Conservation (phyloP, 192 early-diverging fungal species). For the Podila epicladia region DNA sequence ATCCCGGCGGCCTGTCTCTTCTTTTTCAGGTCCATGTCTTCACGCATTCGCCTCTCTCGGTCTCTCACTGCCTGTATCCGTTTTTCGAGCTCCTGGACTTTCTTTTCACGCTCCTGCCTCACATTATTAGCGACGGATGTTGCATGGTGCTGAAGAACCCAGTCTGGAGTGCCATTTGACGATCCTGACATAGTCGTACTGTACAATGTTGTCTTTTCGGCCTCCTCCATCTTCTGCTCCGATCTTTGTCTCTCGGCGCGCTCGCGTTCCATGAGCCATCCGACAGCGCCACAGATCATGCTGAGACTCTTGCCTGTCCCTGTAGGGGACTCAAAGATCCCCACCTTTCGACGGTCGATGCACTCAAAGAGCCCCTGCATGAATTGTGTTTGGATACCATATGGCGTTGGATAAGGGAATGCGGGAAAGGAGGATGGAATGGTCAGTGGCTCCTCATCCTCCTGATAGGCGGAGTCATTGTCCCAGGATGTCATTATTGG, state of each 20-base stretch:
- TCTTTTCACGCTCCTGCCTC: constrained; percentile 26
- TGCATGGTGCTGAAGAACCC: constrained; percentile 47
- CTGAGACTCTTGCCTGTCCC: constrained; percentile 94
- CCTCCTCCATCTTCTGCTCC: constrained; percentile 4
- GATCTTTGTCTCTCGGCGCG: constrained; percentile 17
- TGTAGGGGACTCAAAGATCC: constrained; percentile 92
- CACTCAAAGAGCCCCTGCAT: constrained; percentile 80
- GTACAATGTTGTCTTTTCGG: not conserved
- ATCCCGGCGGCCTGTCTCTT: constrained; percentile 19
- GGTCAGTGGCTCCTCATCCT: constrained; percentile 9
- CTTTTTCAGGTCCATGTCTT: constrained; percentile 29
- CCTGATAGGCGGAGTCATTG: not conserved
- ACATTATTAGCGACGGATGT: constrained; percentile 15
- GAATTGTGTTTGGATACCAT: constrained; percentile 79
- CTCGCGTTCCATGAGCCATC: constrained; percentile 78
- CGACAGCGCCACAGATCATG: constrained; percentile 85
- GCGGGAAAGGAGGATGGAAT: constrained; percentile 36
- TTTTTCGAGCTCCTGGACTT: constrained; percentile 43
- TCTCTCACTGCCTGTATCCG: constrained; percentile 49
- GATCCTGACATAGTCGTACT: not conserved
- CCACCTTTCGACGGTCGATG: constrained; percentile 74
- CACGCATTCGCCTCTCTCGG: constrained; percentile 43
- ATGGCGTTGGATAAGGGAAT: constrained; percentile 61
- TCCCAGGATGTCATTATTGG: not conserved
- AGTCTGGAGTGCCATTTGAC: constrained; percentile 40